Evolutionary conservation across 352 stramenopile genomes (phyloP).

Genomic region (Pythium aristosporum): DNA sequence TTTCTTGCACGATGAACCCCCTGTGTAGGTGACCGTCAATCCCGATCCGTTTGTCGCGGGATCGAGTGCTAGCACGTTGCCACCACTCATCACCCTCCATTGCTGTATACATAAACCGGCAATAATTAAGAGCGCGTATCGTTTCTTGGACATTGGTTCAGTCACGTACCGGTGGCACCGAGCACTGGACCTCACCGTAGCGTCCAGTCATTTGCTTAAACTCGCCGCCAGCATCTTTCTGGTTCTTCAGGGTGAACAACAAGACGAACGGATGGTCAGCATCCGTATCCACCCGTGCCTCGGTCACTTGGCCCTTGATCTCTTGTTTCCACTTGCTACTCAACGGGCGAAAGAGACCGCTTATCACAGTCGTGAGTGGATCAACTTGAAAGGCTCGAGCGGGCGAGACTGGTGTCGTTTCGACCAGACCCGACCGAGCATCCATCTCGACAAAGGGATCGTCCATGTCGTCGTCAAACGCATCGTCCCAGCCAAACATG

Average conservation of each 20-base stretch:
- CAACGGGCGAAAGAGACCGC: conserved; percentile 63
- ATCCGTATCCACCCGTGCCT: conserved; percentile 51
- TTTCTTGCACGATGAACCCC: conserved; percentile 50
- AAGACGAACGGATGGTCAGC: conserved; percentile 57
- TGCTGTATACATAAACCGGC: conserved; percentile 36
- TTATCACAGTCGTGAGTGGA: conserved; percentile 45
- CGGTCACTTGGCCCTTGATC: conserved; percentile 56
- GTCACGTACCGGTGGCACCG: conserved; percentile 50
- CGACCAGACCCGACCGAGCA: conserved; percentile 22
- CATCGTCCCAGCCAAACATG: conserved; percentile 17
- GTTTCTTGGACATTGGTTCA: not conserved
- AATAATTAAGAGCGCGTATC: not conserved
- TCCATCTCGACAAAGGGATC: conserved; percentile 15
- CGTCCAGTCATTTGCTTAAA: conserved; percentile 65
- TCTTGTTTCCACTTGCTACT: conserved; percentile 48
- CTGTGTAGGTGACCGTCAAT: conserved; percentile 54
- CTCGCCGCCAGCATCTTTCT: conserved; percentile 55
- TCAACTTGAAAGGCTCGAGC: conserved; percentile 50
- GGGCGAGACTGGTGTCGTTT: conserved; percentile 33
- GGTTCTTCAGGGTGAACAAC: conserved; percentile 53
- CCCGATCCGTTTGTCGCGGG: conserved; percentile 53
- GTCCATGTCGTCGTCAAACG: conserved; percentile 16
- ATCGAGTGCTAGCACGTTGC: conserved; percentile 61
- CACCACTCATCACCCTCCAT: conserved; percentile 66
- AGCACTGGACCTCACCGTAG: conserved; percentile 75